Percentiles rank a stretch among this genome's conserved stretches.
These are phyloP conservation scores for Guyanaporus albipodus DNA, from an alignment of 768 basidiomycete genomes.

Conservation along the genomic window DNA sequence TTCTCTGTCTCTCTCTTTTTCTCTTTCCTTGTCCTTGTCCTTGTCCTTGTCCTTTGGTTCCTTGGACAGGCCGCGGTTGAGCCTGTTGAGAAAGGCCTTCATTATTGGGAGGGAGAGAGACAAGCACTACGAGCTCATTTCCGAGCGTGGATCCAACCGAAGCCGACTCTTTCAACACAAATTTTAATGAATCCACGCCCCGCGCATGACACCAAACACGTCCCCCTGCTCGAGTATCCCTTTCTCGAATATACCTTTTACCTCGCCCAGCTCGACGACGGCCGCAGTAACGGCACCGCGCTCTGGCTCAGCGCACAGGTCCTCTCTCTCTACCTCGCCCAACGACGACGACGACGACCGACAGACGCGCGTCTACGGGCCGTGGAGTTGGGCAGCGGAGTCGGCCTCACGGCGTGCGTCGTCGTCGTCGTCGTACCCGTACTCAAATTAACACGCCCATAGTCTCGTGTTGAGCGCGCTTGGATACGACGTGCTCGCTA, in stretches of 20 bases:
- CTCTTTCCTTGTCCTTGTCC: conserved; percentile 39
- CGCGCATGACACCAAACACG: conserved; percentile 64
- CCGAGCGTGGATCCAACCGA: conserved; percentile 15
- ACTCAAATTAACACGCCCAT: conserved; percentile 1
- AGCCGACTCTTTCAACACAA: neutral
- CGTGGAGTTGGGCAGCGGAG: conserved; percentile 80
- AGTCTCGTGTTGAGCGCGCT: conserved; percentile 64
- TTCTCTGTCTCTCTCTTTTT: conserved; percentile 22
- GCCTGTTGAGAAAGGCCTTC: conserved; percentile 81
- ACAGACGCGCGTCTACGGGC: conserved; percentile 36
- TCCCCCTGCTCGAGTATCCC: conserved; percentile 41
- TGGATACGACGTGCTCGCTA: conserved; percentile 74
- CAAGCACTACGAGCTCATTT: conserved; percentile 22
- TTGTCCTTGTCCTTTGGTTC: conserved; percentile 58
- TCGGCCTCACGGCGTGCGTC: conserved; percentile 71
- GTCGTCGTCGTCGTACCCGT: neutral
- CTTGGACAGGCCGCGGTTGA: conserved; percentile 60
- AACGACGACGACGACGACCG: conserved; percentile 22
- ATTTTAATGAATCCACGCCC: conserved; percentile 28
- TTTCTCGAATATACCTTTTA: conserved; percentile 41
- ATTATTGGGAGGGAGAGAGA: conserved; percentile 35
- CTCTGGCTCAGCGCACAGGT: conserved; percentile 84
- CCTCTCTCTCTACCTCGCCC: conserved; percentile 58
- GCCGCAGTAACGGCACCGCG: conserved; percentile 71
- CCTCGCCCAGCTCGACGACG: conserved; percentile 57